phyloP scores from a whole-genome alignment of 2,329 filamentous ascomycete species.

The Penicillium sp. region DNA sequence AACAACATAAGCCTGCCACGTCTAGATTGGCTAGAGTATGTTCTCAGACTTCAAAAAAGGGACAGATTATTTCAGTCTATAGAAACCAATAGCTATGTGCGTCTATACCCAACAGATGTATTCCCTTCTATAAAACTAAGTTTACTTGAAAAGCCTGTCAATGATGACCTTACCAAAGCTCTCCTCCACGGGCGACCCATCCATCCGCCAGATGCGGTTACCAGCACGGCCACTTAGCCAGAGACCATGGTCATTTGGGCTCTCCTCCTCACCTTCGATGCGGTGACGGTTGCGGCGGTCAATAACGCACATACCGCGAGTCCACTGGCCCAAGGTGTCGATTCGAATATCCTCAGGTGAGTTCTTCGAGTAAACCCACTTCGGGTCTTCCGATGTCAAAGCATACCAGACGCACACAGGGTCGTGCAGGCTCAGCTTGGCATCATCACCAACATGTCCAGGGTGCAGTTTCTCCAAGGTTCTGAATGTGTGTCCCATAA shows the following conservation, averaged over 20 bases:
- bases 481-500: slow-evolving; percentile 67
- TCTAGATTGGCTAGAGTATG: no score
- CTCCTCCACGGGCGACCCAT: slow-evolving; percentile 65
- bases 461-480: slow-evolving; percentile 65
- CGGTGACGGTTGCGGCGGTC: slow-evolving; percentile 62
- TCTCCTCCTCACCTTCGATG: slow-evolving; percentile 51
- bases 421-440: slow-evolving; percentile 70
- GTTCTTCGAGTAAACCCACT: slow-evolving; percentile 48
- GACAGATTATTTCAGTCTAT: not conserved
- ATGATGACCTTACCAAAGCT: slow-evolving; percentile 66
- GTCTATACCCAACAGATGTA: not conserved
- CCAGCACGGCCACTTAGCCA: slow-evolving; percentile 75
- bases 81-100: not conserved
- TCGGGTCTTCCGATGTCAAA: slow-evolving; percentile 50
- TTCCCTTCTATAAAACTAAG: not conserved
- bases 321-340: slow-evolving; percentile 92
- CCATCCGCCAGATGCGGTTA: slow-evolving; percentile 76
- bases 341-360: slow-evolving; percentile 77
- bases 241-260: slow-evolving; percentile 67
- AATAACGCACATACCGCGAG: slow-evolving; percentile 81
- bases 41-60: not conserved
- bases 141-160: slow-evolving; percentile 57
- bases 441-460: slow-evolving; percentile 47
- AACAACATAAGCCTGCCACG: no score
- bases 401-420: slow-evolving; percentile 78